phyloP scores from a whole-genome alignment of 768 basidiomycete species.

The Russula virescens region DNA sequence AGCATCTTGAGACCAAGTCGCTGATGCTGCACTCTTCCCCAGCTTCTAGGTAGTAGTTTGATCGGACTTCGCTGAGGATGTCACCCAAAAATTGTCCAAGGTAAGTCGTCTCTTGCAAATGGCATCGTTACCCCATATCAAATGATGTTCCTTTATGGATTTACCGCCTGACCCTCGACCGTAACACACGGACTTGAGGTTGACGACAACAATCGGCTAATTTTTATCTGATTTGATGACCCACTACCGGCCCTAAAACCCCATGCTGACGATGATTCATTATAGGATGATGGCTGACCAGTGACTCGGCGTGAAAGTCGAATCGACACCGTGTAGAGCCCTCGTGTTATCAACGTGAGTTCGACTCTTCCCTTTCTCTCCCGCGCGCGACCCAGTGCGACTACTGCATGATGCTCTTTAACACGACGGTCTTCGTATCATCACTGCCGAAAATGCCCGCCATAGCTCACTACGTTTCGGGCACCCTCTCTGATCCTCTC shows the following conservation, averaged over 20 bases:
- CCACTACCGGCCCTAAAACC: background rate
- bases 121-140: slow-evolving; percentile 13
- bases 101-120: slow-evolving; percentile 33
- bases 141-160: slow-evolving; percentile 65
- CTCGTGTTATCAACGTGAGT: slow-evolving; percentile 1
- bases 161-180: slow-evolving; percentile 73
- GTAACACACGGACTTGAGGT: slow-evolving; percentile 31
- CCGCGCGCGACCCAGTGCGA: slow-evolving; percentile 1
- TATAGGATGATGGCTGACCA: background rate
- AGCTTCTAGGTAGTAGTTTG: background rate
- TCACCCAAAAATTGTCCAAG: background rate
- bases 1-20: background rate
- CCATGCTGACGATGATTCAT: background rate
- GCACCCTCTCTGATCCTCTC: slow-evolving; percentile 63
- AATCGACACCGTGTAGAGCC: background rate
- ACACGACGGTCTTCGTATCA: slow-evolving; percentile 93
- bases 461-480: slow-evolving; percentile 79
- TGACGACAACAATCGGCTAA: slow-evolving; percentile 83
- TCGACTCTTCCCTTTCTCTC: background rate
- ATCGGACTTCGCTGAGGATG: background rate
- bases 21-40: slow-evolving; percentile 1
- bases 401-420: slow-evolving; percentile 54
- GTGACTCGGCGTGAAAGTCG: background rate
- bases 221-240: slow-evolving; percentile 48
- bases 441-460: slow-evolving; percentile 85